Evolutionary conservation across 768 basidiomycete genomes (phyloP).

Genomic region (Pulveroboletus ravenelii): DNA sequence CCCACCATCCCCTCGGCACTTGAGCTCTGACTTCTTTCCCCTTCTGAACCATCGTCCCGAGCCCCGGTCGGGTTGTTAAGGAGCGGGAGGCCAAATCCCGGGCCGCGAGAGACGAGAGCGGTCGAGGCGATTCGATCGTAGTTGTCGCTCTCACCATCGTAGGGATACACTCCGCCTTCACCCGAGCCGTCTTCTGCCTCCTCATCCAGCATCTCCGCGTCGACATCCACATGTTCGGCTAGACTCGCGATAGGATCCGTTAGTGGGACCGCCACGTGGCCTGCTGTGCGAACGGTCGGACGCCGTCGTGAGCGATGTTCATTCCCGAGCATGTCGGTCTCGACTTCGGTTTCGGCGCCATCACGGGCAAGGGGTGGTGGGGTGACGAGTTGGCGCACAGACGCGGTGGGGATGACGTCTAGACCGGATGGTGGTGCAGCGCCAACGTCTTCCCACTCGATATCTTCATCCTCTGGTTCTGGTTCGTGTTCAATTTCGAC

Average conservation of each 20-base stretch:
- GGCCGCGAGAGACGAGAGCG: constrained; percentile 10
- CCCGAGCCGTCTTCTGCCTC: neutral
- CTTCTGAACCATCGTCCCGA: constrained; percentile 20
- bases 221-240: constrained; percentile 12
- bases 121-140: constrained; percentile 1
- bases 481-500: constrained; percentile 65
- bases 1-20: constrained; percentile 14
- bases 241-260: constrained; percentile 9
- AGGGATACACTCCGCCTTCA: neutral
- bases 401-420: neutral
- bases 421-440: neutral
- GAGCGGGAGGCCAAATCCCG: constrained; percentile 17
- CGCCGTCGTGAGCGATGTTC: constrained; percentile 17
- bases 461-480: constrained; percentile 27
- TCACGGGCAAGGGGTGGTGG: constrained; percentile 24
- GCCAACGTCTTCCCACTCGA: constrained; percentile 20
- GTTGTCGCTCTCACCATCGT: constrained; percentile 9
- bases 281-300: constrained; percentile 26
- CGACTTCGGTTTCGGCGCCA: constrained; percentile 33
- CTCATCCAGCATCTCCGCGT: constrained; percentile 28
- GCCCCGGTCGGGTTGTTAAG: constrained; percentile 9
- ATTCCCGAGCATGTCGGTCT: constrained; percentile 19
- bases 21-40: constrained; percentile 15
- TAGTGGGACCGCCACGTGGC: constrained; percentile 13
- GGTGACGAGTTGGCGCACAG: constrained; percentile 16